These are phyloP conservation scores for Coelastrella sp. DNA, from an alignment of 139 green algal species.

Conservation along the genomic window DNA sequence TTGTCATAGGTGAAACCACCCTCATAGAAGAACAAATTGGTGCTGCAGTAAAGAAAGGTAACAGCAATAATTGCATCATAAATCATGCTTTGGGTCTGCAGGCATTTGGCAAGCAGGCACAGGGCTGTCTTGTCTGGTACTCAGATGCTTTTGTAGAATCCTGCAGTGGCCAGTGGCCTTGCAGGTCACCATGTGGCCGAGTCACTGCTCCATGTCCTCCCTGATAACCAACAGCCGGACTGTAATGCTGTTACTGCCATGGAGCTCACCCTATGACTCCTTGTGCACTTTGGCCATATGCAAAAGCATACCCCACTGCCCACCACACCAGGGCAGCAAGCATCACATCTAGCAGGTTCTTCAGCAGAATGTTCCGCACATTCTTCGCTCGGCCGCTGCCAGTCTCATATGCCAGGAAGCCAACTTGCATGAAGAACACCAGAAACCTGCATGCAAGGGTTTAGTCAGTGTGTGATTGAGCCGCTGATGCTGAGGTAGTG, in stretches of 20 bases:
- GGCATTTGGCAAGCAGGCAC: background rate
- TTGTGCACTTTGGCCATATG: conserved; percentile 56
- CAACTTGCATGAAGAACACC: conserved; percentile 67
- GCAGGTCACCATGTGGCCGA: background rate
- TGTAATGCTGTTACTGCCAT: background rate
- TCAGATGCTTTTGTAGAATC: background rate
- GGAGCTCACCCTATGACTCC: conserved; percentile 70
- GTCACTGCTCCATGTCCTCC: background rate
- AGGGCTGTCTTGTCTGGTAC: background rate
- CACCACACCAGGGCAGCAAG: conserved; percentile 66
- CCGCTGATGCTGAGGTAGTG: no score
- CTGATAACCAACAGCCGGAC: background rate
- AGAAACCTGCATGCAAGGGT: conserved; percentile 51
- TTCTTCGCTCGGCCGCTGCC: conserved; percentile 63
- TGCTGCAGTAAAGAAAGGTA: conserved; percentile 29
- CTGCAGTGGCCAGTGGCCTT: no score
- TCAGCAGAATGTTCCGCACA: conserved; percentile 65
- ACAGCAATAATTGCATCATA: no score
- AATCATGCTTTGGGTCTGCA: no score
- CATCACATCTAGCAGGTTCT: conserved; percentile 64
- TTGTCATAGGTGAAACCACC: background rate
- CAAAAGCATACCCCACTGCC: conserved; percentile 79
- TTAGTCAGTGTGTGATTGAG: no score
- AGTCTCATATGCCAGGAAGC: conserved; percentile 59
- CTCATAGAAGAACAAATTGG: conserved; percentile 54